These are phyloP conservation scores for Gilbertella persicaria DNA, from an alignment of 371 early-diverging fungal genomes.

Conservation along the genomic window DNA sequence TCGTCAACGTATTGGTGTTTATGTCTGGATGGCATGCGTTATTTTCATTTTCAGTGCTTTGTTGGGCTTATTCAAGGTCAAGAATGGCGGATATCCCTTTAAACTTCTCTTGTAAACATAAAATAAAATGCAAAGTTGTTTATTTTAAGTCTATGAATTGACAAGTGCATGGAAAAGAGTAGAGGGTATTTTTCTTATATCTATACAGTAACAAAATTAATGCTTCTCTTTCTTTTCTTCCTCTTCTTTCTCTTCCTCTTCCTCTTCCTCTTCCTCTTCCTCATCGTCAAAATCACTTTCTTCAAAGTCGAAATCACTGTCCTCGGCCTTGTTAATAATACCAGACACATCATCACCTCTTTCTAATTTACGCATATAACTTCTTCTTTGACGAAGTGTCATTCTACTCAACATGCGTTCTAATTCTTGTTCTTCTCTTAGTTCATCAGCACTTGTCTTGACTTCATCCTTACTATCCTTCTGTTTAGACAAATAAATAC, in stretches of 20 bases:
- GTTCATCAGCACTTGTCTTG: slow-evolving; percentile 57
- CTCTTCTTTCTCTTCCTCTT: slow-evolving; percentile 19
- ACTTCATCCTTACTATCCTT: slow-evolving; percentile 56
- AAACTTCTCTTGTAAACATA: slow-evolving; percentile 52
- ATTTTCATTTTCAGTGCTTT: slow-evolving; percentile 65
- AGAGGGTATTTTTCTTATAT: no score
- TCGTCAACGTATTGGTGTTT: slow-evolving; percentile 60
- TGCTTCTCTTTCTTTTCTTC: neutral
- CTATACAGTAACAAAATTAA: no score
- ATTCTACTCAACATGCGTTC: slow-evolving; percentile 71
- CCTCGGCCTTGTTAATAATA: slow-evolving; percentile 39
- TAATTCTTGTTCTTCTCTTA: slow-evolving; percentile 72
- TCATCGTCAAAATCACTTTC: slow-evolving; percentile 46
- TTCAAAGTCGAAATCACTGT: slow-evolving; percentile 48
- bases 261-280: slow-evolving; percentile 34
- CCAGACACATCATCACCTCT: slow-evolving; percentile 59
- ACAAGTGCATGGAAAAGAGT: no score
- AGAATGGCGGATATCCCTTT: slow-evolving; percentile 82
- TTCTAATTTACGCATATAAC: slow-evolving; percentile 79
- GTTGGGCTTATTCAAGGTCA: slow-evolving; percentile 66
- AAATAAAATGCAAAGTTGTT: neutral
- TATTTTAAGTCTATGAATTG: no score
- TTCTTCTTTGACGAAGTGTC: slow-evolving; percentile 87
- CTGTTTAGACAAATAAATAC: neutral
- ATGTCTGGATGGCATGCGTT: slow-evolving; percentile 53